A percentile compares a stretch with the other conserved stretches of the same genome.
phyloP scores from a whole-genome alignment of 2,329 filamentous ascomycete genomes.

The Cladosporium sphaerospermum region DNA sequence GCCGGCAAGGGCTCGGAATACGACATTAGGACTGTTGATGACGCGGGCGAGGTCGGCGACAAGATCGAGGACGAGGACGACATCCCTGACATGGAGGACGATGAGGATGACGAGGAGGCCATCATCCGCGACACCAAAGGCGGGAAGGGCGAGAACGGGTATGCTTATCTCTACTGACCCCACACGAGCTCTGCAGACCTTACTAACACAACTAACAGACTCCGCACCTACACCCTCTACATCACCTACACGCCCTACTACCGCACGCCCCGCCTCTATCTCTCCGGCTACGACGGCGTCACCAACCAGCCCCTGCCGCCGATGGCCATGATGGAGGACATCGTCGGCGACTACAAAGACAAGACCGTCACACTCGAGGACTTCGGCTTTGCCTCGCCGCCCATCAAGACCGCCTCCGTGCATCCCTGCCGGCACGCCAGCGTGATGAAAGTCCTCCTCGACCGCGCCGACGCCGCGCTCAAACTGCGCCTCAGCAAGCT shows the following conservation, averaged over 20 bases:
- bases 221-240: constrained; percentile 95
- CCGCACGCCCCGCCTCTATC: constrained; percentile 87
- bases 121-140: constrained; percentile 73
- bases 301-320: constrained; percentile 65
- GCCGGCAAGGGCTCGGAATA: constrained; percentile 47
- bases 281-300: constrained; percentile 75
- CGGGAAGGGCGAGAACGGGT: constrained; percentile 49
- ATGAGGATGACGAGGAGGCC: constrained; percentile 87
- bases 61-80: constrained; percentile 68
- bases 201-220: constrained; percentile 33
- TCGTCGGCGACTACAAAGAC: constrained; percentile 93
- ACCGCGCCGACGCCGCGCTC: constrained; percentile 87
- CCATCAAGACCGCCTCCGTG: constrained; percentile 91
- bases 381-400: constrained; percentile 88
- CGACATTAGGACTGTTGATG: constrained; percentile 83
- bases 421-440: constrained; percentile 96
- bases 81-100: constrained; percentile 97
- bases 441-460: constrained; percentile 96
- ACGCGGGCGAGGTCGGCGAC: constrained; percentile 78
- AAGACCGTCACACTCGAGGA: constrained; percentile 98
- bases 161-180: constrained; percentile 27
- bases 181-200: not conserved
- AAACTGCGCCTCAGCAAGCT: constrained; percentile 83
- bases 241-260: constrained; percentile 98
- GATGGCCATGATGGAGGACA: constrained; percentile 90